phyloP scores from a whole-genome alignment of 148 eudicot species.

The Cornus suecica region DNA sequence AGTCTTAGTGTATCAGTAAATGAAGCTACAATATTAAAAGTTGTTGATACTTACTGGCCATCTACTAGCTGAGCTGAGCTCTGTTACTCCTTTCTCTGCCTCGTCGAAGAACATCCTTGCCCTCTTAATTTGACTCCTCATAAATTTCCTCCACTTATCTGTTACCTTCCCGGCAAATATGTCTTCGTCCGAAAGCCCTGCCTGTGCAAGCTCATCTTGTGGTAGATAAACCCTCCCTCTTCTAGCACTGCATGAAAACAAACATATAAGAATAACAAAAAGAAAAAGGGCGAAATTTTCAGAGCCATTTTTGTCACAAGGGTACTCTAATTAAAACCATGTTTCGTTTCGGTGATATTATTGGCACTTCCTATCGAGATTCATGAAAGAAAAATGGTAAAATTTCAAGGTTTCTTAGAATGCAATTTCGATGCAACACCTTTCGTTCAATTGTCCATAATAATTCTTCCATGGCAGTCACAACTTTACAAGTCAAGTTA shows the following conservation, averaged over 20 bases:
- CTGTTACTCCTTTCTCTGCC: conserved; percentile 85
- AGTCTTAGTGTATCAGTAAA: no score
- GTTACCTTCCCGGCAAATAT: conserved; percentile 88
- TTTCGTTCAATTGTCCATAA: background rate
- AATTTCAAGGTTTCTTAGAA: background rate
- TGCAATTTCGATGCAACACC: background rate
- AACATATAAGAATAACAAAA: background rate
- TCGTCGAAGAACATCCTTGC: conserved; percentile 89
- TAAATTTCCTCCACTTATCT: conserved; percentile 89
- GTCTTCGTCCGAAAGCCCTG: conserved; percentile 94
- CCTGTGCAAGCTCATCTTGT: conserved; percentile 90
- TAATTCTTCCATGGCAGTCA: background rate
- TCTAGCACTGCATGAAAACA: conserved; percentile 58
- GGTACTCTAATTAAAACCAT: no score
- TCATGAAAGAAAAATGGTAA: background rate
- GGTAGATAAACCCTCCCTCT: conserved; percentile 93
- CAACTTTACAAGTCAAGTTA: background rate
- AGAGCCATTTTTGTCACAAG: background rate
- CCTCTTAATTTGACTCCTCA: conserved; percentile 91
- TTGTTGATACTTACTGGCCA: conserved; percentile 70
- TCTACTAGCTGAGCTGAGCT: conserved; percentile 88
- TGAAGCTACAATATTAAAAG: background rate
- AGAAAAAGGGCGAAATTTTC: background rate
- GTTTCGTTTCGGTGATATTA: no score
- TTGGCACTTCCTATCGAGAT: no score